Percentiles rank a stretch among this genome's conserved stretches.
phyloP scores from a whole-genome alignment of 139 green algal species.

The Nannochloris sp. region DNA sequence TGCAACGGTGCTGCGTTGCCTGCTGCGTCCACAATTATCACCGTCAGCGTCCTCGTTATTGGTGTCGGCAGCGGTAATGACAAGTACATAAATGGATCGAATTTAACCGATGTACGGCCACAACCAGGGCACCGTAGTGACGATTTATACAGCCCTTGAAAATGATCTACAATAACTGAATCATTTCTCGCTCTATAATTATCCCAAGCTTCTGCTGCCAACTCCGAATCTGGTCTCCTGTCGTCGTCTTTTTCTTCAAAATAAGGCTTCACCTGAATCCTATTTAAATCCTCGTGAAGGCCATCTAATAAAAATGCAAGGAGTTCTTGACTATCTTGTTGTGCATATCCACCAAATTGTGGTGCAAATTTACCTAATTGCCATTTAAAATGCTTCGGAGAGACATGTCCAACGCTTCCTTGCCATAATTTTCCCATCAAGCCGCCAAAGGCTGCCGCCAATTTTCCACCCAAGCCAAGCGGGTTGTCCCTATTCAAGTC shows the following conservation, averaged over 20 bases:
- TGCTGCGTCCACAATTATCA: conserved; percentile 53
- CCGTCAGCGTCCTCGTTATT: conserved; percentile 30
- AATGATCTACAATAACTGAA: conserved; percentile 84
- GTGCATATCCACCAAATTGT: conserved; percentile 88
- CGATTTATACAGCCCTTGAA: conserved; percentile 68
- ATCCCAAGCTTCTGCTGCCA: conserved; percentile 74
- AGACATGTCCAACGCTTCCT: conserved; percentile 33
- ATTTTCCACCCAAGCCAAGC: conserved; percentile 81
- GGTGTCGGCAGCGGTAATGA: conserved; percentile 77
- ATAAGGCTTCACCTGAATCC: conserved; percentile 88
- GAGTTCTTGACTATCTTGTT: conserved; percentile 91
- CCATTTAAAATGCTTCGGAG: conserved; percentile 72
- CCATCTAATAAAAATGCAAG: conserved; percentile 93
- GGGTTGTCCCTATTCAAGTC: conserved; percentile 86
- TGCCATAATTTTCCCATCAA: conserved; percentile 85
- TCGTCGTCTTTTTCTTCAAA: conserved; percentile 74
- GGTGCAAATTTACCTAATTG: conserved; percentile 77
- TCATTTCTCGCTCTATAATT: conserved; percentile 85
- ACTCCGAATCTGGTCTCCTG: conserved; percentile 66
- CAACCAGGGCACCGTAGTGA: conserved; percentile 83
- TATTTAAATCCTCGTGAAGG: conserved; percentile 86
- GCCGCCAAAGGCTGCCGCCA: conserved; percentile 77
- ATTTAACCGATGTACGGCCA: conserved; percentile 66
- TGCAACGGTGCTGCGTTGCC: conserved; percentile 24
- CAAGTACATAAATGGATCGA: conserved; percentile 97